Base-by-base conservation (phyloP, 805 yeast species). In the Nakazawaea anatomiae region DNA sequence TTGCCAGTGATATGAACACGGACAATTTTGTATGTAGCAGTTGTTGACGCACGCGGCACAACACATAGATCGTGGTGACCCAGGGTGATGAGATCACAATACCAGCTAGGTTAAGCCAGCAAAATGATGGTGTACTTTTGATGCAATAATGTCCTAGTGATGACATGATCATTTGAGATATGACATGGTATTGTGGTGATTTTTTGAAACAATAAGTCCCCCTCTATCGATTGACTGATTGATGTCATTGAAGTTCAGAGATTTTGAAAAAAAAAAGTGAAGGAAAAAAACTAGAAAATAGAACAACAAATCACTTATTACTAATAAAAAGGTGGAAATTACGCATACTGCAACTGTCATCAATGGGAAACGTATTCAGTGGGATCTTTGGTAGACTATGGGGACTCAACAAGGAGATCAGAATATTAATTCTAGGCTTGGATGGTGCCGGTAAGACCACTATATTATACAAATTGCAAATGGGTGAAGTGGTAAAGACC, bases 391-490 rank as follows among this genome's bases (percentile, higher is more conserved):
- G 89, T 50, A 80, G 81, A 59, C 75, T 92, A 47, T 92, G 97
- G 97, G 94, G 95, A 25, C 79, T 85, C 46, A 85, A 85, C 61
- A 89, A 89, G 66, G 97, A 91, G 69, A 85, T 91, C 61, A 79
- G 97, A 61, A 90, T 91, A 48, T 79, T 91, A 51, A 92, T 91
- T 54, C 74, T 91, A 45, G 98, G 98, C 6, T 73, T 91, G 50
- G 98, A 91, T 69, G 97, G 97, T 72, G 97, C 97, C 1, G 98
- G 98, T 44, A 91, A 92, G 66, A 92, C 99, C 35, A 94, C 99
- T 9, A 92, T 92, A 55, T 75, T 92, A 52, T 92, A 92, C 71
- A 78, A 94, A 57, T 73, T 92, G 53, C 97, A 92, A 65, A 78
- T 86, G 54, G 95, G 95, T 40, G 94, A 87, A 62, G 92, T 87